Conservation (phyloP, 257 asterid genomes). For the Verbena officinalis region DNA sequence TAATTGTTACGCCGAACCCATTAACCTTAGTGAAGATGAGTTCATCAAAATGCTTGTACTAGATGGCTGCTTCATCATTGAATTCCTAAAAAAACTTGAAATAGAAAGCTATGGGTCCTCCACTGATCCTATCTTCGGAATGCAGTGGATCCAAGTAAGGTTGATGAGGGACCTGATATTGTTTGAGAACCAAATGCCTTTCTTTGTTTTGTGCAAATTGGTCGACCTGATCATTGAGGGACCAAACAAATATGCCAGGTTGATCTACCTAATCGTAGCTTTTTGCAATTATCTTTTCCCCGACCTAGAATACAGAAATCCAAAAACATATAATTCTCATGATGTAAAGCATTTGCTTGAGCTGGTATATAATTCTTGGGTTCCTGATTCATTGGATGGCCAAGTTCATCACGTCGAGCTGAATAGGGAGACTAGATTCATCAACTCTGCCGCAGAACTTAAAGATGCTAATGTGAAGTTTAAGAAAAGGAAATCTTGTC, state of each 20-base stretch:
- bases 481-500: neutral
- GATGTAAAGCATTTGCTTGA: conserved; percentile 10
- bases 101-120: neutral
- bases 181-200: conserved; percentile 20
- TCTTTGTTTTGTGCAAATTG: neutral
- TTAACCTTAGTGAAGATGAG: neutral
- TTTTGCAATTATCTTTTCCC: neutral
- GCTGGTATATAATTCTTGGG: neutral
- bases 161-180: neutral
- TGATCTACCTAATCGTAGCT: neutral
- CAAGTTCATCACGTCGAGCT: neutral
- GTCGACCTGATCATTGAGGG: neutral
- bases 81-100: neutral
- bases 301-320: no score
- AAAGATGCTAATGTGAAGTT: neutral
- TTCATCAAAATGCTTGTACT: conserved; percentile 15
- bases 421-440: neutral
- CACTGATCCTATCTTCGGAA: neutral
- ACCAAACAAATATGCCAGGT: neutral
- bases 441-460: neutral
- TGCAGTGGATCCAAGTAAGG: neutral
- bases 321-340: neutral
- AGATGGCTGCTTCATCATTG: conserved; percentile 20
- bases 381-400: neutral
- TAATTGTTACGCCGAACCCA: conserved; percentile 5